Percentiles rank a stretch among this genome's conserved stretches.
Evolutionary conservation across 495 filamentous ascomycete genomes (phyloP).

Genomic region (Penicillium roqueforti): DNA sequence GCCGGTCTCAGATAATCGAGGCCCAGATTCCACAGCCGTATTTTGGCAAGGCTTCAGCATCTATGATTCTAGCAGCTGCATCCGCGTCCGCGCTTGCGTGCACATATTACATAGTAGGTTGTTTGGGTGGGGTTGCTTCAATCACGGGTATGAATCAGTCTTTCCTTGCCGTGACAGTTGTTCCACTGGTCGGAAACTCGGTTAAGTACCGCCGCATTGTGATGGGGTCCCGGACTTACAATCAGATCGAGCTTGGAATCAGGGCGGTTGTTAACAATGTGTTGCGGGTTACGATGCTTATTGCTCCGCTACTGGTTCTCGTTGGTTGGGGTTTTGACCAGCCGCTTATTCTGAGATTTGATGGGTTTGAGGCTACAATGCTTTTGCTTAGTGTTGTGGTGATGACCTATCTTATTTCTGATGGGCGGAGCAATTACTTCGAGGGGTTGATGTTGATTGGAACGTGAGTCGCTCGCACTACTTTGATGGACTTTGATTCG

Average conservation of each 20-base stretch:
- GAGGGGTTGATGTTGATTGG: conserved; percentile 26
- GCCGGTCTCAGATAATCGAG: neutral
- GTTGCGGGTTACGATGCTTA: conserved; percentile 30
- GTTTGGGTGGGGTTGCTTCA: conserved; percentile 14
- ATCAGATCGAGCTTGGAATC: conserved; percentile 25
- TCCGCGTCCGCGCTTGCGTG: conserved; percentile 21
- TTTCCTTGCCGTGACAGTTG: conserved; percentile 22
- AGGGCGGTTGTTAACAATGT: conserved; percentile 23
- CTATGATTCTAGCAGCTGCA: conserved; percentile 10
- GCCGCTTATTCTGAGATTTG: conserved; percentile 31
- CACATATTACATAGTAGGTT: conserved; percentile 23
- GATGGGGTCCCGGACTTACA: conserved; percentile 10
- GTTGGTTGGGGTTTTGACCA: conserved; percentile 34
- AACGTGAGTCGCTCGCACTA: conserved; percentile 15
- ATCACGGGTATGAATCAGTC: conserved; percentile 15
- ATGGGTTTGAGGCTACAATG: conserved; percentile 34
- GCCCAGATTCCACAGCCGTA: neutral
- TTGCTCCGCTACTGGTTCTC: conserved; percentile 35
- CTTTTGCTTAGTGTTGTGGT: conserved; percentile 34
- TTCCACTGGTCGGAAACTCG: conserved; percentile 28
- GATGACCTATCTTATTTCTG: conserved; percentile 47
- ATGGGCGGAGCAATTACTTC: conserved; percentile 67
- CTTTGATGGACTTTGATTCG: no score
- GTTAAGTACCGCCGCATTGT: conserved; percentile 21
- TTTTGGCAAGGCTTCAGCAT: neutral